phyloP scores from a whole-genome alignment of 352 stramenopile genomes.

The Phytophthora parvispora region DNA sequence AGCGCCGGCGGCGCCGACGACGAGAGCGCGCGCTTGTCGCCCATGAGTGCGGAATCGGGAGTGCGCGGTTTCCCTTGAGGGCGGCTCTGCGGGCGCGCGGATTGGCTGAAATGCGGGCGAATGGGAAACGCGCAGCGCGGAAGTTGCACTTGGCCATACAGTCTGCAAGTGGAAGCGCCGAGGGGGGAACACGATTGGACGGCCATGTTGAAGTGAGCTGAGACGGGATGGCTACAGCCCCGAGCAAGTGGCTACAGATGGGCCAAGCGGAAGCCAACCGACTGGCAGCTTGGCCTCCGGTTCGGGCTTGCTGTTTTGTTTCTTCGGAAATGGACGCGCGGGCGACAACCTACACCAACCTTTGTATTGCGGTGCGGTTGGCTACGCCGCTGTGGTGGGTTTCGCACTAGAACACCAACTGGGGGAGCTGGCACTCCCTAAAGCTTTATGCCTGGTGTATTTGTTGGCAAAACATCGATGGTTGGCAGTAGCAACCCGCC shows the following conservation, averaged over 20 bases:
- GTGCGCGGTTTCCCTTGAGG: constrained; percentile 8
- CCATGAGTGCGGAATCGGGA: constrained; percentile 38
- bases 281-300: background rate
- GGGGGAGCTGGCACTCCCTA: background rate
- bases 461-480: background rate
- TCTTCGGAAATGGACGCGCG: too few species aligned
- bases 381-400: background rate
- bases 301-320: too few species aligned
- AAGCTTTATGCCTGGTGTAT: background rate
- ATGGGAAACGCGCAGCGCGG: constrained; percentile 7
- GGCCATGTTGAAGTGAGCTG: constrained; percentile 18
- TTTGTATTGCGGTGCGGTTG: too few species aligned
- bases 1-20: constrained; percentile 24
- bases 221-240: constrained; percentile 3
- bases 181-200: background rate
- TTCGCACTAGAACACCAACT: background rate
- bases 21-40: constrained; percentile 18
- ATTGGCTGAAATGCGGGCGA: constrained; percentile 14
- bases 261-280: background rate
- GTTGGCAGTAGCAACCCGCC: background rate
- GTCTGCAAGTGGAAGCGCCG: constrained; percentile 7
- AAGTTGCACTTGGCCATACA: constrained; percentile 29
- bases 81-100: background rate
- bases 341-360: too few species aligned
- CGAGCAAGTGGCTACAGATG: background rate